A percentile compares a stretch with the other conserved stretches of the same genome.
phyloP scores from a whole-genome alignment of 148 eudicot species.

The Vaccinium macrocarpon region DNA sequence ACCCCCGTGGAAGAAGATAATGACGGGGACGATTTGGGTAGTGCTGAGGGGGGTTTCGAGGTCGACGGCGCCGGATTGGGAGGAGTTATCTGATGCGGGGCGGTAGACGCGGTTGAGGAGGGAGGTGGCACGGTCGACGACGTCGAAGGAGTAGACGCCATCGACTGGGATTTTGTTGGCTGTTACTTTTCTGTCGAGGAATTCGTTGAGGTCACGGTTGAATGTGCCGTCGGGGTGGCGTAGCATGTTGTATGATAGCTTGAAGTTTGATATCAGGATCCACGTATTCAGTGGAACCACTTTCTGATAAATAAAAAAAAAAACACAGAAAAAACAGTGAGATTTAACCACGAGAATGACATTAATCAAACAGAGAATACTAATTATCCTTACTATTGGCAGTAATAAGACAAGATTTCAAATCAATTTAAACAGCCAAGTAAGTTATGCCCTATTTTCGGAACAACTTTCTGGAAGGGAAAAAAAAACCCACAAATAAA shows the following conservation, averaged over 20 bases:
- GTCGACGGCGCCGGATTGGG: slow-evolving; percentile 38
- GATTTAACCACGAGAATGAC: neutral
- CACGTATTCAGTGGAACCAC: slow-evolving; percentile 82
- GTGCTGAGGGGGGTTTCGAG: slow-evolving; percentile 57
- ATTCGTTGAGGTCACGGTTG: slow-evolving; percentile 64
- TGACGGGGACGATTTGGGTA: slow-evolving; percentile 57
- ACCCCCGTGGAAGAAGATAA: slow-evolving; percentile 80
- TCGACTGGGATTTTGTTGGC: slow-evolving; percentile 60
- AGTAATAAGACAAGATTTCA: neutral
- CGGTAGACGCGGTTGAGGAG: slow-evolving; percentile 59
- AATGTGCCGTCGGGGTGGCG: slow-evolving; percentile 78
- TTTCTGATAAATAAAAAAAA: slow-evolving; percentile 34
- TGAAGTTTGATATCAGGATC: slow-evolving; percentile 82
- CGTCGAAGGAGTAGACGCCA: slow-evolving; percentile 70
- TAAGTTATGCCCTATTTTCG: neutral
- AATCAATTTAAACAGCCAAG: neutral
- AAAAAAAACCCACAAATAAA: neutral
- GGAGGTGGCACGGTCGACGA: slow-evolving; percentile 48
- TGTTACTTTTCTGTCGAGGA: slow-evolving; percentile 67
- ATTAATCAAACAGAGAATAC: slow-evolving; percentile 18
- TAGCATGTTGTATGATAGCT: slow-evolving; percentile 71
- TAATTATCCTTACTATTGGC: neutral
- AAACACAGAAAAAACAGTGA: neutral
- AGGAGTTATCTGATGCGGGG: slow-evolving; percentile 32
- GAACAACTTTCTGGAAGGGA: neutral